Evolutionary conservation across 768 basidiomycete species (phyloP).

Genomic region (Nidularia sp.): DNA sequence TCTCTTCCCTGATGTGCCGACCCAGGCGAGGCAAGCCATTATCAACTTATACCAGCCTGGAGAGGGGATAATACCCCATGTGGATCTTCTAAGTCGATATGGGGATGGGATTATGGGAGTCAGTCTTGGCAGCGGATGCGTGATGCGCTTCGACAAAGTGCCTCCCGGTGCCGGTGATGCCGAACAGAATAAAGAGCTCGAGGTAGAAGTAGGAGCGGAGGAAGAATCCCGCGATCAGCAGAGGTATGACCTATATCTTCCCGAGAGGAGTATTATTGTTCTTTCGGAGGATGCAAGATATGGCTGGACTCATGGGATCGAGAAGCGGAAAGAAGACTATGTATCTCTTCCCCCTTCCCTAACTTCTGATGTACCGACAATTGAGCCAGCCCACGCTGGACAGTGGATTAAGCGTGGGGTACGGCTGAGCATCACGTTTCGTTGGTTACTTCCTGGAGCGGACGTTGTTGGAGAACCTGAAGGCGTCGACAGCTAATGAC

Average conservation of each 20-base stretch:
- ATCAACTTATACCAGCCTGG: conserved; percentile 87
- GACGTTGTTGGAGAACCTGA: conserved; percentile 74
- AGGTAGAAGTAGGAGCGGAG: neutral
- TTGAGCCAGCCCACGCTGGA: conserved; percentile 9
- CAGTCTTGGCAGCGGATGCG: conserved; percentile 75
- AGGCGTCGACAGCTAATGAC: too few species aligned
- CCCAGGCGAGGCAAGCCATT: conserved; percentile 75
- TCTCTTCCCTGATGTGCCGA: conserved; percentile 52
- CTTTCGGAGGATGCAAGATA: conserved; percentile 82
- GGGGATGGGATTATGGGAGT: conserved; percentile 89
- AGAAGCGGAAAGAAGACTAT: conserved; percentile 52
- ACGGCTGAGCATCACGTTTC: conserved; percentile 79
- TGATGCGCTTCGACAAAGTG: conserved; percentile 66
- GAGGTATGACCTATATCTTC: conserved; percentile 63
- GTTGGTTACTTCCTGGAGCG: conserved; percentile 83
- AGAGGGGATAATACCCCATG: conserved; percentile 84
- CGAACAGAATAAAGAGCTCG: neutral
- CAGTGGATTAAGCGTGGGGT: conserved; percentile 47
- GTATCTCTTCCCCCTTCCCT: conserved; percentile 31
- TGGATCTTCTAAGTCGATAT: conserved; percentile 83
- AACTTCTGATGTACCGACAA: neutral
- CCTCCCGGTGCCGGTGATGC: conserved; percentile 1
- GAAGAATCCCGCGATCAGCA: conserved; percentile 6
- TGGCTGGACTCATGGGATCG: conserved; percentile 86
- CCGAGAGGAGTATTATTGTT: conserved; percentile 71